These are phyloP conservation scores for Cymbopogon flexuosus DNA, from an alignment of 202 grass and related monocot genomes.

Conservation along the genomic window DNA sequence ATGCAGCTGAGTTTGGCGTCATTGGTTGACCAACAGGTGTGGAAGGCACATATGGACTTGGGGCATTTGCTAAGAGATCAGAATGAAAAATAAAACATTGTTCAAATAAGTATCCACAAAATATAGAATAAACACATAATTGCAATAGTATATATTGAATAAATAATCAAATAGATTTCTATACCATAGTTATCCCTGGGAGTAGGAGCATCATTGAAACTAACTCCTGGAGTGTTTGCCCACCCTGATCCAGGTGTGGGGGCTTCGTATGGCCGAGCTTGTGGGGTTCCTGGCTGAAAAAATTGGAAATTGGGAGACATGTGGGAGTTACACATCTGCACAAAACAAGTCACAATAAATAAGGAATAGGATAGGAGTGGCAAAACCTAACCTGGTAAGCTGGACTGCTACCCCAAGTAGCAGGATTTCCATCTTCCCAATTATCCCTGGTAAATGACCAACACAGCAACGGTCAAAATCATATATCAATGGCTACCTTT, in stretches of 20 bases:
- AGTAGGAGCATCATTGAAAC: constrained; percentile 75
- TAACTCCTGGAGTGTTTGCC: constrained; percentile 92
- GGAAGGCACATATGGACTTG: constrained; percentile 86
- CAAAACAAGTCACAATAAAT: constrained; percentile 6
- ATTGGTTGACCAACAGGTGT: constrained; percentile 93
- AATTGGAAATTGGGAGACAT: background rate
- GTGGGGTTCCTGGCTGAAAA: constrained; percentile 88
- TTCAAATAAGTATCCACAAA: constrained; percentile 1
- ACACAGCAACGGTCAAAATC: constrained; percentile 26
- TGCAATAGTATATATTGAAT: background rate
- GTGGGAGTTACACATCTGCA: background rate
- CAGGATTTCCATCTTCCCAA: constrained; percentile 97
- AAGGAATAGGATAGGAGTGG: constrained; percentile 3
- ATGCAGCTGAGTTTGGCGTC: constrained; percentile 86
- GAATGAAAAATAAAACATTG: background rate
- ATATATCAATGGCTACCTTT: background rate
- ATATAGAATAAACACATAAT: background rate
- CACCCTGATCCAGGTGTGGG: constrained; percentile 97
- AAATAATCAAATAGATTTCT: constrained; percentile 16
- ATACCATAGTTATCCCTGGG: constrained; percentile 93
- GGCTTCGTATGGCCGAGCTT: constrained; percentile 89
- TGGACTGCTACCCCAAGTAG: constrained; percentile 90
- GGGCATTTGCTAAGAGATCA: constrained; percentile 64
- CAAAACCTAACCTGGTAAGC: constrained; percentile 70
- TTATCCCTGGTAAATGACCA: constrained; percentile 70